Conservation (phyloP, 148 eudicot species). For the Pouteria glomerata region DNA sequence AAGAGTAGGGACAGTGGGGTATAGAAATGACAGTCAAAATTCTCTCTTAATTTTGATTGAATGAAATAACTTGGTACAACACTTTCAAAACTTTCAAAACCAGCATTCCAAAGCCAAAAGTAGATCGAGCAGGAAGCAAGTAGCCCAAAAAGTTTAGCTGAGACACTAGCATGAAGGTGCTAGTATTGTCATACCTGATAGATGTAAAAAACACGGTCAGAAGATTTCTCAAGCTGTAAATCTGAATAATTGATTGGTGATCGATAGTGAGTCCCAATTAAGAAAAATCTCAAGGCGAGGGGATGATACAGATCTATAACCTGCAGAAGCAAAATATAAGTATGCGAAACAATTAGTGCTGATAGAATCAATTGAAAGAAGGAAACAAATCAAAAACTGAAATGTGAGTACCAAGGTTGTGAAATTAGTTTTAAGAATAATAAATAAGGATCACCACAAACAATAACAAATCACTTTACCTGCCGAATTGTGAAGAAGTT, state of each 20-base stretch:
- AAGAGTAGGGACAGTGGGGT: neutral
- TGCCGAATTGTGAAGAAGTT: constrained; percentile 95
- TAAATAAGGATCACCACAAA: neutral
- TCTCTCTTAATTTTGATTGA: neutral
- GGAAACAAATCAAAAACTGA: neutral
- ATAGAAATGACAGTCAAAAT: neutral
- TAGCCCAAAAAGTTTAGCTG: neutral
- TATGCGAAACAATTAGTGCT: neutral
- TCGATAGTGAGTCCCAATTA: constrained; percentile 85
- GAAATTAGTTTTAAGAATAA: neutral
- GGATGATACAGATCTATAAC: constrained; percentile 88
- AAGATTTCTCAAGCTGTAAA: constrained; percentile 70
- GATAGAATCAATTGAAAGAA: neutral
- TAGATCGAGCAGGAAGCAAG: neutral
- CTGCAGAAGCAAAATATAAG: constrained; percentile 30
- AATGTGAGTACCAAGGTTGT: neutral
- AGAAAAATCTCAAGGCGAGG: constrained; percentile 83
- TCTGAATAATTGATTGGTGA: constrained; percentile 94
- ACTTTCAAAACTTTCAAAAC: neutral
- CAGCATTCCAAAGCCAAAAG: neutral
- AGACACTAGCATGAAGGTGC: neutral
- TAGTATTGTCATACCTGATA: constrained; percentile 56
- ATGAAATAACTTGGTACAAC: neutral
- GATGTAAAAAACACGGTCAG: constrained; percentile 83
- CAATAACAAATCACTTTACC: constrained; percentile 34